These are phyloP conservation scores for Dothiorella sarmentorum DNA, from an alignment of 2,329 filamentous ascomycete genomes.

Conservation along the genomic window DNA sequence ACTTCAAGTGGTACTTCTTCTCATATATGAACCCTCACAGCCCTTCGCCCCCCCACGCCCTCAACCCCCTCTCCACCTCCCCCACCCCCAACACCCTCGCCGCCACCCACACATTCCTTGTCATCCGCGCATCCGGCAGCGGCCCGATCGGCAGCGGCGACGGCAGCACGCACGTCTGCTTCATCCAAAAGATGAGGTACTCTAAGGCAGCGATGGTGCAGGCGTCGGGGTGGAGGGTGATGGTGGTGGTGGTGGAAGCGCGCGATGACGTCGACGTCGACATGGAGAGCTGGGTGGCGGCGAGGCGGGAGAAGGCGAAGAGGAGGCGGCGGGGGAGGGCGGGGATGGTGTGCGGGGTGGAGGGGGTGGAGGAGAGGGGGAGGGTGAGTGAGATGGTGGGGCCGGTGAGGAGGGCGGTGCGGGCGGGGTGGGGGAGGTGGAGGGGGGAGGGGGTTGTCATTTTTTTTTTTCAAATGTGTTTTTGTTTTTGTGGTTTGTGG, in stretches of 20 bases:
- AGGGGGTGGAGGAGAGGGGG: not conserved
- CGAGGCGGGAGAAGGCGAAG: constrained; percentile 2
- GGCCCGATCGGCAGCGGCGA: not conserved
- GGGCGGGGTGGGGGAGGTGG: not conserved
- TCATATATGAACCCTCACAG: too few species aligned
- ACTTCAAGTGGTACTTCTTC: too few species aligned
- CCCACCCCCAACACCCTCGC: too few species aligned
- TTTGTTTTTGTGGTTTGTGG: too few species aligned
- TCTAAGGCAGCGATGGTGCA: not conserved
- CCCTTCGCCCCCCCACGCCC: too few species aligned
- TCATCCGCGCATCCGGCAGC: too few species aligned
- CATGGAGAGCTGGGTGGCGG: constrained; percentile 3
- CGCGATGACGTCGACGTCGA: not conserved
- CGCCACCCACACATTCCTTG: too few species aligned
- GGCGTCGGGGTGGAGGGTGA: not conserved
- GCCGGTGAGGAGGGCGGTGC: not conserved
- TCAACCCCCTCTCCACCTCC: too few species aligned
- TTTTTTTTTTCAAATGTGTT: too few species aligned
- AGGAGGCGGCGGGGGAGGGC: constrained; percentile 8
- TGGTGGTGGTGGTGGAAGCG: not conserved
- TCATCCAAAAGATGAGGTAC: not conserved
- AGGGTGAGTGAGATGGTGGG: not conserved
- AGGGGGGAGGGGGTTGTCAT: not conserved
- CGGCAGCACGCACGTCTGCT: not conserved
- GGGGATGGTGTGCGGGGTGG: constrained; percentile 7